Conservation (phyloP, 805 yeast species). For the Yamadazyma philogaea region DNA sequence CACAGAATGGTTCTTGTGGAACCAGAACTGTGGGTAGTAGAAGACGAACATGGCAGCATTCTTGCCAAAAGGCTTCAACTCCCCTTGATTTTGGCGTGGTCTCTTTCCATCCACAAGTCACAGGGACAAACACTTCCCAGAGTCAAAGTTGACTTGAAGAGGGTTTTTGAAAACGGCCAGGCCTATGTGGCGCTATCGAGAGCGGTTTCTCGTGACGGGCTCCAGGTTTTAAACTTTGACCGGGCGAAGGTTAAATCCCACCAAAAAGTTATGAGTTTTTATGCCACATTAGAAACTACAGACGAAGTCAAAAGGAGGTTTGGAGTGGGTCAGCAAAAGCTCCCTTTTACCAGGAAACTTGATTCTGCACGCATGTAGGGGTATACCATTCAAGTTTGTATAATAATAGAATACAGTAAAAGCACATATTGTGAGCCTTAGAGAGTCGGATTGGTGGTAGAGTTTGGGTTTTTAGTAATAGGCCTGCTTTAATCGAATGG, state of each 20-base stretch:
- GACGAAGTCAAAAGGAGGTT: slow-evolving; percentile 20
- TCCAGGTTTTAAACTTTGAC: slow-evolving; percentile 76
- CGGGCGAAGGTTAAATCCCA: slow-evolving; percentile 65
- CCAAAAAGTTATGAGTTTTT: slow-evolving; percentile 67
- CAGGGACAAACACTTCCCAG: slow-evolving; percentile 83
- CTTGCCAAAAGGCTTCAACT: slow-evolving; percentile 74
- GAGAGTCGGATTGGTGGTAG: no score
- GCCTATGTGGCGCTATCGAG: slow-evolving; percentile 94
- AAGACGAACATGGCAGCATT: slow-evolving; percentile 66
- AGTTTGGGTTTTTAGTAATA: no score
- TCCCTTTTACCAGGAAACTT: not conserved
- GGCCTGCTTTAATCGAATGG: no score
- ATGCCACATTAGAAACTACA: slow-evolving; percentile 45
- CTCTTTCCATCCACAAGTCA: slow-evolving; percentile 90
- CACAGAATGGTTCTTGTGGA: slow-evolving; percentile 73
- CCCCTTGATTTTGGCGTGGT: slow-evolving; percentile 94
- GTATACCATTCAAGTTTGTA: no score
- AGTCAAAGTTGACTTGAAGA: slow-evolving; percentile 85
- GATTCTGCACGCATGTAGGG: not conserved
- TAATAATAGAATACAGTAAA: no score
- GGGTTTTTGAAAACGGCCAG: slow-evolving; percentile 87
- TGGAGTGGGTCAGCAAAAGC: slow-evolving; percentile 11
- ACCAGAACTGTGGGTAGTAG: slow-evolving; percentile 79
- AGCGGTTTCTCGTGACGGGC: slow-evolving; percentile 78
- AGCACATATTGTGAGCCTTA: no score